Conservation (phyloP, 2,329 filamentous ascomycete species). For the Xylaria sp. region DNA sequence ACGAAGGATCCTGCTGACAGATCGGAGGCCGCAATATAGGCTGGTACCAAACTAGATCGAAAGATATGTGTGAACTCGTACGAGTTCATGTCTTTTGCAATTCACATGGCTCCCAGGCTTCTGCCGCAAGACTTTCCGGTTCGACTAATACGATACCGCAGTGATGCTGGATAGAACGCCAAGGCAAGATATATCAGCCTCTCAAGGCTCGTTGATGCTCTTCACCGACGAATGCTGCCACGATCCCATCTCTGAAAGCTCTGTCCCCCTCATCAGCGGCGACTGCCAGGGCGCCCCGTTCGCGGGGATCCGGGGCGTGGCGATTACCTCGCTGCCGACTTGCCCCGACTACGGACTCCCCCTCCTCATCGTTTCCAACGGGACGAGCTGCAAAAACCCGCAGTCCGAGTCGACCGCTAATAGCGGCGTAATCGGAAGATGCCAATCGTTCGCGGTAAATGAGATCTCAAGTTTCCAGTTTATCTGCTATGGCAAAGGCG, state of each 20-base stretch:
- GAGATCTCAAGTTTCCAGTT: slow-evolving; percentile 21
- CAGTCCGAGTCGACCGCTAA: slow-evolving; percentile 15
- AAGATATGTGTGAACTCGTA: slow-evolving; percentile 16
- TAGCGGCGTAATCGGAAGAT: slow-evolving; percentile 16
- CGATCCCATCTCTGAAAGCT: slow-evolving; percentile 16
- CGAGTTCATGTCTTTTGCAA: slow-evolving; percentile 13
- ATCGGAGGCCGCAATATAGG: slow-evolving; percentile 3
- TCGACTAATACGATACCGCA: neutral
- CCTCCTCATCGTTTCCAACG: slow-evolving; percentile 16
- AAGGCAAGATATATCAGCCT: slow-evolving; percentile 6
- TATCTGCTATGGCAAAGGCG: slow-evolving; percentile 22
- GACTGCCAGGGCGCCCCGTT: slow-evolving; percentile 20
- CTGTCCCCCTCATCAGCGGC: slow-evolving; percentile 13
- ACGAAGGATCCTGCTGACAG: slow-evolving; percentile 12
- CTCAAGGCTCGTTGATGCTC: slow-evolving; percentile 14
- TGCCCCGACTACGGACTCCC: slow-evolving; percentile 19
- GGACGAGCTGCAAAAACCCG: slow-evolving; percentile 17
- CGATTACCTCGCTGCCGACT: slow-evolving; percentile 16
- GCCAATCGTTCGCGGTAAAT: slow-evolving; percentile 16
- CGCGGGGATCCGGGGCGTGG: slow-evolving; percentile 11
- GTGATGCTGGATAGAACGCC: slow-evolving; percentile 18
- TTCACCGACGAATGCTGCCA: slow-evolving; percentile 14
- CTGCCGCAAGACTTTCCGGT: neutral
- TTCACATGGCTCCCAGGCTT: slow-evolving; percentile 10
- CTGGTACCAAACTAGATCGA: slow-evolving; percentile 4